These are phyloP conservation scores for Cercospora beticola DNA, from an alignment of 2,329 filamentous ascomycete genomes.

Conservation along the genomic window DNA sequence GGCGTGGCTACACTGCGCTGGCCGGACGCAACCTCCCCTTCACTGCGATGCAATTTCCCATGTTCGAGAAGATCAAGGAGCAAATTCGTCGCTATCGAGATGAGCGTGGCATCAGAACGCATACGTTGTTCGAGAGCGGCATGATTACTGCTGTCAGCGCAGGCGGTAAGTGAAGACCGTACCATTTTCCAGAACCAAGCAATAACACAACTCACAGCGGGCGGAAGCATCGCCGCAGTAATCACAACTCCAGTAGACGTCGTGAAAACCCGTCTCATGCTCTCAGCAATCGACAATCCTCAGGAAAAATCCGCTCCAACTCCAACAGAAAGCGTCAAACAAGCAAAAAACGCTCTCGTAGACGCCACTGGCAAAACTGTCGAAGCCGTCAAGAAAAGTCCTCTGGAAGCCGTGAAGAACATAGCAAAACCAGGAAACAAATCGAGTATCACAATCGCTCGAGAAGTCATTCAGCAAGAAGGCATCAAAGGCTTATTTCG, in stretches of 20 bases:
- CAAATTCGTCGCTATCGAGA: slow-evolving; percentile 51
- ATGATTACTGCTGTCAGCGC: slow-evolving; percentile 72
- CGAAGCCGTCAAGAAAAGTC: slow-evolving; percentile 33
- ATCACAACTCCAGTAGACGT: slow-evolving; percentile 89
- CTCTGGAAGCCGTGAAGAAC: slow-evolving; percentile 37
- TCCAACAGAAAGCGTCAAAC: slow-evolving; percentile 21
- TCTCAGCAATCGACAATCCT: slow-evolving; percentile 54
- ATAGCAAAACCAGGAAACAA: slow-evolving; percentile 39
- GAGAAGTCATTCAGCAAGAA: slow-evolving; percentile 63
- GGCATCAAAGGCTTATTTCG: slow-evolving; percentile 75
- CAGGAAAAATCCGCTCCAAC: slow-evolving; percentile 4
- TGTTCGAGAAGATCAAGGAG: slow-evolving; percentile 71
- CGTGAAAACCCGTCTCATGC: slow-evolving; percentile 86
- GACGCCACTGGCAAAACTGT: slow-evolving; percentile 46
- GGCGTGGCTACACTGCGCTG: slow-evolving; percentile 75
- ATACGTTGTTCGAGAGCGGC: slow-evolving; percentile 63
- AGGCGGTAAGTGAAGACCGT: slow-evolving; percentile 45
- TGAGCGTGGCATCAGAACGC: slow-evolving; percentile 39
- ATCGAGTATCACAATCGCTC: slow-evolving; percentile 59
- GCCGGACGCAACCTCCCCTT: slow-evolving; percentile 82
- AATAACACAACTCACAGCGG: slow-evolving; percentile 35
- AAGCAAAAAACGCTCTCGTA: slow-evolving; percentile 30
- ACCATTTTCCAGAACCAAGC: not conserved
- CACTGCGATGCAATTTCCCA: slow-evolving; percentile 82
- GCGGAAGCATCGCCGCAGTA: slow-evolving; percentile 72